Base-by-base conservation (phyloP, 2,329 filamentous ascomycete species). In the Fusarium tupiense region DNA sequence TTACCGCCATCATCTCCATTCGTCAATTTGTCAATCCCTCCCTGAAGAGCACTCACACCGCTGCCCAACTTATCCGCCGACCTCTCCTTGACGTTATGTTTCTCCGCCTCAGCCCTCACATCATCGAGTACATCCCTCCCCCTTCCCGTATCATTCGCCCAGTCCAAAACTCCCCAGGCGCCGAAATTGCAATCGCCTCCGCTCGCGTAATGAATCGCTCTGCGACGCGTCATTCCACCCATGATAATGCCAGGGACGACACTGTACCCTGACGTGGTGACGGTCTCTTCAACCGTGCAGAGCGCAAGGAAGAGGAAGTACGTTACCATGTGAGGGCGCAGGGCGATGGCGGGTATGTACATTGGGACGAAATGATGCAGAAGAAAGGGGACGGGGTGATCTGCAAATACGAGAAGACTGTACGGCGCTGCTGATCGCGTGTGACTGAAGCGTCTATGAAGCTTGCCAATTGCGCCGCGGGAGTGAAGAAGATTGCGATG, bases 401-500 rank as follows among this genome's bases (percentile, higher is more conserved):
- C 92, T 67, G 92, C 90, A 69, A 90, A 88, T 14, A 92, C 86
- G 49, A 88, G 85, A 31, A 94, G 86, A 33, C 91, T 88, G 81
- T 89, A 92, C 1, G 88, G 86, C 0, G 91, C 89, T 5, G 88
- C 85, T 31, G 81, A 80, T 64, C 88, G 84, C 54, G 85, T 82
- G 82, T 94, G 90, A 77, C 84, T 84, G 78, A 85, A 87, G 61
- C 76, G 58, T 54, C 78, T 69, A 79, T 90, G 85, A 58, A 87
- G 82, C 11, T 74, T 80, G 13, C 85, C 84, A 31, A 88, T 67
- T 6, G 76, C 63, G 10, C 79, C 61, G 31, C 73, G 80, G 49
- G 80, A 80, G 82, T 97, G 94, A 14, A 98, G 87, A 33, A 92
- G 67, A 78, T 89, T 88, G 59, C 93, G 91, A 83, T 97, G 94